Evolutionary conservation across 192 early-diverging fungal species (phyloP).

Genomic region (Coemansia sp.): DNA sequence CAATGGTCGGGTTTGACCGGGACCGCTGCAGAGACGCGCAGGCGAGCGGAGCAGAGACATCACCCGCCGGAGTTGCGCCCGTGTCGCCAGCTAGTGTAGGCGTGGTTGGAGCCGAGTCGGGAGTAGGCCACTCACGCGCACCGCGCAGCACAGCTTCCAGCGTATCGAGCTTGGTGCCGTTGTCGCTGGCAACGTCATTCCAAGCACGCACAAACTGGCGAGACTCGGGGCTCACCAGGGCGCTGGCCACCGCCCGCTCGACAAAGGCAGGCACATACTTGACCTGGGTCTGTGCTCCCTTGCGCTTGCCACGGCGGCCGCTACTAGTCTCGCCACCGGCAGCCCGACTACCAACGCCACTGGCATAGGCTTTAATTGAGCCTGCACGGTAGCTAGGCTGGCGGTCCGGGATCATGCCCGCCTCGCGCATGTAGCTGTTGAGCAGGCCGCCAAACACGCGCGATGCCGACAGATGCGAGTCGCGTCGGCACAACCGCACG

Average conservation of each 20-base stretch:
- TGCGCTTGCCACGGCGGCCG: slow-evolving; percentile 40
- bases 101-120: slow-evolving; percentile 26
- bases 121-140: slow-evolving; percentile 41
- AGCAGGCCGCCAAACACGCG: slow-evolving; percentile 48
- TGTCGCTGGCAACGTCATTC: slow-evolving; percentile 57
- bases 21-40: slow-evolving; percentile 27
- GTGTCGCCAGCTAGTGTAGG: background rate
- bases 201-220: slow-evolving; percentile 64
- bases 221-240: slow-evolving; percentile 69
- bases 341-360: slow-evolving; percentile 12
- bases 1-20: slow-evolving; percentile 24
- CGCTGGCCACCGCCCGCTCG: slow-evolving; percentile 65
- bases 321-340: slow-evolving; percentile 13
- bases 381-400: slow-evolving; percentile 45
- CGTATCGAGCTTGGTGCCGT: slow-evolving; percentile 49
- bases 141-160: slow-evolving; percentile 60
- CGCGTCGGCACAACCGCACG: slow-evolving; percentile 56
- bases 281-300: slow-evolving; percentile 30
- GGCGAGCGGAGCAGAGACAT: background rate
- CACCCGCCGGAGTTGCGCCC: background rate
- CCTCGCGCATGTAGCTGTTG: slow-evolving; percentile 52
- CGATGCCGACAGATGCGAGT: slow-evolving; percentile 39
- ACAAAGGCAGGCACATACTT: slow-evolving; percentile 68
- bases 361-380: slow-evolving; percentile 26
- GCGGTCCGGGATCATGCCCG: slow-evolving; percentile 50